A percentile compares a stretch with the other conserved stretches of the same genome.
phyloP scores from a whole-genome alignment of 2,329 filamentous ascomycete genomes.

The Chrysoporthe deuterocubensis region DNA sequence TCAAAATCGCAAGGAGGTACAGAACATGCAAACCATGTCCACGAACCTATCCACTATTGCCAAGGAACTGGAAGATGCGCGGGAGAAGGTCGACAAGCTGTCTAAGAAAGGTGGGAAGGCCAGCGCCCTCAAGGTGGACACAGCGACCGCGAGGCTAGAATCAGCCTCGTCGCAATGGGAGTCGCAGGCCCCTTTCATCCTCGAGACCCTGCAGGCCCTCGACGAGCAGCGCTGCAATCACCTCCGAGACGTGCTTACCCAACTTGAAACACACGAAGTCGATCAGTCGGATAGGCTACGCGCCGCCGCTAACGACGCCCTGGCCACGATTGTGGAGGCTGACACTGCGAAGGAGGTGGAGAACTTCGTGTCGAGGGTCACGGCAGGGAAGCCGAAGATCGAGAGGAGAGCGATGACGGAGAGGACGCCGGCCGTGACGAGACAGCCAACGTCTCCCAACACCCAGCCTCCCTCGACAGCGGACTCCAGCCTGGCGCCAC shows the following conservation, averaged over 20 bases:
- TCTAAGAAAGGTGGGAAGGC: conserved; percentile 77
- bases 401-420: conserved; percentile 43
- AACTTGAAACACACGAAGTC: conserved; percentile 89
- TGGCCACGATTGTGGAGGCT: conserved; percentile 84
- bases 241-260: conserved; percentile 86
- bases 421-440: conserved; percentile 33
- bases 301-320: conserved; percentile 74
- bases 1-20: conserved; percentile 73
- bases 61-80: conserved; percentile 81
- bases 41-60: conserved; percentile 80
- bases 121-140: conserved; percentile 76
- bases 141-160: conserved; percentile 73
- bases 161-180: conserved; percentile 87
- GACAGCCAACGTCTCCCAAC: conserved; percentile 45
- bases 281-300: conserved; percentile 82
- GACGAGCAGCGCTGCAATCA: conserved; percentile 91
- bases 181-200: conserved; percentile 91
- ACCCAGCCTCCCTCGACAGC: conserved; percentile 29
- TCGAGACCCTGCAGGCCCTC: conserved; percentile 86
- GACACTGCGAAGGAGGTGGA: conserved; percentile 87
- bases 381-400: conserved; percentile 48
- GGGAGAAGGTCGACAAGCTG: conserved; percentile 85
- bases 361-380: conserved; percentile 60
- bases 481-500: conserved; percentile 25
- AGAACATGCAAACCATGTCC: conserved; percentile 79